A percentile compares a stretch with the other conserved stretches of the same genome.
Evolutionary conservation across 495 filamentous ascomycete species (phyloP).

Genomic region (Penicillium pulvis): DNA sequence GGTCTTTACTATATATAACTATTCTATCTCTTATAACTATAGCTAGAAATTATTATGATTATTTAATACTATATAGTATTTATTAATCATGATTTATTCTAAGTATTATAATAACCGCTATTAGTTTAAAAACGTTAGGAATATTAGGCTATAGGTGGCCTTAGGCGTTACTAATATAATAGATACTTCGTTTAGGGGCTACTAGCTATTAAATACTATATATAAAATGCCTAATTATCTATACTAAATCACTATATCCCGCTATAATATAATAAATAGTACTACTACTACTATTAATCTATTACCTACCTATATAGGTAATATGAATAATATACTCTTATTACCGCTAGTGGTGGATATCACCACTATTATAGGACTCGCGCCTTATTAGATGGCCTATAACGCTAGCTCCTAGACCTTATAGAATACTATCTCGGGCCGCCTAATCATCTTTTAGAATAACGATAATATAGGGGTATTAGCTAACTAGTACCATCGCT

Average conservation of each 20-base stretch:
- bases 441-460: neutral
- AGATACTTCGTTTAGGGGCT: neutral
- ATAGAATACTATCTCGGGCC: neutral
- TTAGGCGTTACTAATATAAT: neutral
- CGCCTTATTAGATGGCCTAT: neutral
- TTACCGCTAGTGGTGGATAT: neutral
- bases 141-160: neutral
- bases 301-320: neutral
- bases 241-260: neutral
- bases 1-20: neutral
- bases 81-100: neutral
- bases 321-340: slow-evolving; percentile 2
- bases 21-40: neutral
- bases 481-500: neutral
- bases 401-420: neutral
- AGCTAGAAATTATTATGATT: neutral
- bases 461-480: neutral
- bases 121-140: neutral
- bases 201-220: neutral
- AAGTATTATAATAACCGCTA: neutral
- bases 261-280: neutral
- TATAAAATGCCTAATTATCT: neutral
- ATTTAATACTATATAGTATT: neutral
- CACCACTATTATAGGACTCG: neutral
- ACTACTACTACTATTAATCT: neutral